These are phyloP conservation scores for Phyllachora maydis DNA, from an alignment of 2,329 filamentous ascomycete species.

Conservation along the genomic window DNA sequence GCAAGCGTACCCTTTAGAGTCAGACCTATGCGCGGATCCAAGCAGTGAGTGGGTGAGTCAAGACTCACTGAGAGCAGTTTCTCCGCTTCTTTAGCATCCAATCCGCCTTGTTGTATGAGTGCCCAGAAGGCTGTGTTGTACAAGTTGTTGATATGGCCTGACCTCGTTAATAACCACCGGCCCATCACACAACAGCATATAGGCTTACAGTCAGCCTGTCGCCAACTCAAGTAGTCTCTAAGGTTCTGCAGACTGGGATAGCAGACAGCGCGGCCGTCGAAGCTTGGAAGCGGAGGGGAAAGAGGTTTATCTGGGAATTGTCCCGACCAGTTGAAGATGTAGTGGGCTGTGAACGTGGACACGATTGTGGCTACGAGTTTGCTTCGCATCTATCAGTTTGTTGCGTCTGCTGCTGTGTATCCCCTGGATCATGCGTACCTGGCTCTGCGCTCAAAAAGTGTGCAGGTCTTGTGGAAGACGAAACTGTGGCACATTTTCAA, in stretches of 20 bases:
- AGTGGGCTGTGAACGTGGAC: slow-evolving; percentile 85
- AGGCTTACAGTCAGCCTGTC: slow-evolving; percentile 76
- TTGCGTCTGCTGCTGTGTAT: background rate
- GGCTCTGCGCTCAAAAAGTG: slow-evolving; percentile 66
- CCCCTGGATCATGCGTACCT: slow-evolving; percentile 26
- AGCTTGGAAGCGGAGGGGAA: slow-evolving; percentile 60
- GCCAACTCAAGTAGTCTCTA: slow-evolving; percentile 90
- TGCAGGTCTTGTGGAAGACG: slow-evolving; percentile 65
- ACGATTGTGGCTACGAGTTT: slow-evolving; percentile 84
- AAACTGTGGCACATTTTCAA: slow-evolving; percentile 34
- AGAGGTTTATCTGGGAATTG: slow-evolving; percentile 56
- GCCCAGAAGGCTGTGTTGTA: slow-evolving; percentile 97
- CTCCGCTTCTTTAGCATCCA: slow-evolving; percentile 63
- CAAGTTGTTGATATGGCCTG: slow-evolving; percentile 92
- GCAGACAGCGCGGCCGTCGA: slow-evolving; percentile 78
- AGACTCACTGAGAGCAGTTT: slow-evolving; percentile 48
- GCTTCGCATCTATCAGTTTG: slow-evolving; percentile 23
- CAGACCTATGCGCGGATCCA: slow-evolving; percentile 1
- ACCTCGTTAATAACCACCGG: slow-evolving; percentile 4
- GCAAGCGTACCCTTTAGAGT: slow-evolving; percentile 51
- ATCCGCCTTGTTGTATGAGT: slow-evolving; percentile 56
- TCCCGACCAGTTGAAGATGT: slow-evolving; percentile 58
- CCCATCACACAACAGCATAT: background rate
- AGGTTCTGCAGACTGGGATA: slow-evolving; percentile 72
- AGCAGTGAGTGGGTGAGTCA: background rate